Evolutionary conservation across 768 basidiomycete species (phyloP).

Genomic region (Tulasnella sp.): DNA sequence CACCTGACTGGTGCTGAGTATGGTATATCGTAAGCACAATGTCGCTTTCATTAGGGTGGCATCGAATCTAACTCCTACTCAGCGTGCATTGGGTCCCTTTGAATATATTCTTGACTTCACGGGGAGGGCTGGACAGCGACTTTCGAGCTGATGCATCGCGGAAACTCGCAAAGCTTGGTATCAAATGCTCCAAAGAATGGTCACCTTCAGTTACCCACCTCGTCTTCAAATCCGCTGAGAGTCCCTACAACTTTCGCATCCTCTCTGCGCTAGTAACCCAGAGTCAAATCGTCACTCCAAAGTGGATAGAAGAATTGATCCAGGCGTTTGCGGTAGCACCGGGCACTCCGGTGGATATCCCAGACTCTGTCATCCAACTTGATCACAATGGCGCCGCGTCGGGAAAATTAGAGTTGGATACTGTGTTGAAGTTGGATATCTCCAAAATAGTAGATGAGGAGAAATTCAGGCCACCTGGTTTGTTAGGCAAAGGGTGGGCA

Average conservation of each 20-base stretch:
- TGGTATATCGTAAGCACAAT: neutral
- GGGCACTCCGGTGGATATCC: no score
- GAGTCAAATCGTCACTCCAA: conserved; percentile 5
- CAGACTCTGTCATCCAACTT: no score
- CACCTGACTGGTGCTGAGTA: neutral
- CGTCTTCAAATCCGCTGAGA: conserved; percentile 1
- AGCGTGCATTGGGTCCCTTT: conserved; percentile 7
- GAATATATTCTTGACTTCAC: conserved; percentile 7
- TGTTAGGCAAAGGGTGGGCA: conserved; percentile 3
- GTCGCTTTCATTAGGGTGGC: no score
- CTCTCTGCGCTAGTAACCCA: neutral
- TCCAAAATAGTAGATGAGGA: conserved; percentile 7
- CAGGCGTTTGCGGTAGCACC: neutral
- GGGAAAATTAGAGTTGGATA: neutral
- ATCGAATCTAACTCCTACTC: neutral
- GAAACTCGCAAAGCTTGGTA: conserved; percentile 5
- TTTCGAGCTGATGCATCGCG: conserved; percentile 3
- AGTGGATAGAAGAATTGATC: conserved; percentile 1
- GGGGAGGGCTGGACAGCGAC: no score
- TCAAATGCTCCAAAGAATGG: conserved; percentile 7
- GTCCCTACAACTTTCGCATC: conserved; percentile 2
- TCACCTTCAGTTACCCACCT: conserved; percentile 3
- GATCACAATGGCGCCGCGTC: neutral
- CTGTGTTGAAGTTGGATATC: no score
- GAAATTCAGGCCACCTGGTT: conserved; percentile 5